Evolutionary conservation across 257 asterid genomes (phyloP), one percentile per base, ranked within the genome.

Genomic region (Craterostigma plantagineum): DNA sequence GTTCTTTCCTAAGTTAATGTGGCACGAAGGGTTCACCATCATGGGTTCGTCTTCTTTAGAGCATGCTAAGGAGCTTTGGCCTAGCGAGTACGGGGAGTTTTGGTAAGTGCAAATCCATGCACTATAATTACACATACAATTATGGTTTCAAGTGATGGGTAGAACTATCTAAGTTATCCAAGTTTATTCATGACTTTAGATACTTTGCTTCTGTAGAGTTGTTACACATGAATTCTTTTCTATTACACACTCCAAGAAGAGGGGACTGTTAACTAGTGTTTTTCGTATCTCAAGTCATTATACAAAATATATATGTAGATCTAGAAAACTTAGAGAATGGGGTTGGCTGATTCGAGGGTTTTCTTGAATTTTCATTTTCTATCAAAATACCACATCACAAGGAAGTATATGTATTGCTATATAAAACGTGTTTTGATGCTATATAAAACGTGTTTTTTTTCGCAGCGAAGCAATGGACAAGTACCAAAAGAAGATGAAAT

Each of bases 11-110:
- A 75, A 77, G 63, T 33, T 43, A 12, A 70, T 85, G 91, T 85
- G 94, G 96, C 92, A 85, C 46, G 96, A 85, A 48, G 94, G 96
- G 18, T 85, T 85, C 58, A 77, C 92, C 23, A 67, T 81, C 46
- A 66, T 69, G 58, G 91, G 90, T 15, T 85, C 92, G 4, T 61
- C 91, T 0, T 52, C 43, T 33, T 67, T 23, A 2, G 30, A 63
- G 36, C 91, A 85, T 61, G 96, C 91, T 3, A 66, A 52, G 33
- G 62, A 42, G 42, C 91, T 85, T 56, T 85, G 96, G 96, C 92
- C 92, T 0, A 18, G 46, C 49, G 65, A 61, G 8, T 54, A 70
- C 47, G 34, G 68, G 18, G 39, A 48, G 3, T 80, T 80, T 55
- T 80, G 91, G 93, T 80, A 57, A 65, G 71, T 33, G 11, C 14